Base-by-base conservation (phyloP, 106 monocot species). In the Narthecium ossifragum region DNA sequence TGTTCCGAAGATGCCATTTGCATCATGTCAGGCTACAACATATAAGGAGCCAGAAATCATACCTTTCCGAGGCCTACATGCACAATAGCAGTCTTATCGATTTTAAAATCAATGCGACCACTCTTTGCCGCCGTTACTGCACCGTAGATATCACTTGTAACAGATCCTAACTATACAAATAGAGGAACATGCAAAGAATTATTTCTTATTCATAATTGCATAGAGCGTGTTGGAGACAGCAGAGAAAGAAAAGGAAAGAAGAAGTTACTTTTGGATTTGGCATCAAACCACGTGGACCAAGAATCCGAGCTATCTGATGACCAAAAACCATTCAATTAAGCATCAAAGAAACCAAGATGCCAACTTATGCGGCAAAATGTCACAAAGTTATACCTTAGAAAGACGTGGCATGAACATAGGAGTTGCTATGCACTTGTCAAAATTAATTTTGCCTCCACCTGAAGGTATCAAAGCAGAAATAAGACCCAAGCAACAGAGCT, bases 51-150 rank as follows among this genome's bases (percentile, higher is more conserved):
- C n/a, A n/a, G n/a, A n/a, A n/a, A n/a, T n/a, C 64, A 67, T 86
- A 96, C 96, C 90, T 90, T 96, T 26, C 96, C 96, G 60, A 96
- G 83, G 27, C 96, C 96, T 10, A 81, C 96, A 83, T 96, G 90
- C 15, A 87, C 83, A 57, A 86, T 90, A 57, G 86, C 85, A 69
- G 90, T 86, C 80, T 90, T 96, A 34, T 96, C 96, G 23, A 76
- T 80, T 71, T 86, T 96, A 71, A 96, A 96, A 72, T 96, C 90
- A 56, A 96, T 61, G 8, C 96, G 85, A 20, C 96, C 86, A 74
- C 75, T 69, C 73, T 96, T 96, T 65, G 84, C 86, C 27, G 63
- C 86, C 73, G 80, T 90, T 17, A 96, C 84, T 24, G 84, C 90
- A 18, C 56, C 68, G 45, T 80, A 71, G 75, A 96, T 84, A 80